A percentile compares a stretch with the other conserved stretches of the same genome.
Evolutionary conservation across 1,284 basidiomycete genomes (phyloP).

Genomic region (Thelephora terrestris): DNA sequence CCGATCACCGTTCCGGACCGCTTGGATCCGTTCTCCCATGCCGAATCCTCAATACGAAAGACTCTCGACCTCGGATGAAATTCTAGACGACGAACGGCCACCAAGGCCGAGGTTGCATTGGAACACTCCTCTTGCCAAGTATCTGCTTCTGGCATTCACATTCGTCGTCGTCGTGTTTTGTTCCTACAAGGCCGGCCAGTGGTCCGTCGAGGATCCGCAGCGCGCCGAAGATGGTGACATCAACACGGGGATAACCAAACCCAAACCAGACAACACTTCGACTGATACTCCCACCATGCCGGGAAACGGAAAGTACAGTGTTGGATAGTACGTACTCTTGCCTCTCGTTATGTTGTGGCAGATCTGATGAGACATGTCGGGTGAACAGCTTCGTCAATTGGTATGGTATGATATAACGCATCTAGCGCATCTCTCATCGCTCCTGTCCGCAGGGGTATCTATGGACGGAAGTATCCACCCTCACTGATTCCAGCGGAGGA

Average conservation of each 20-base stretch:
- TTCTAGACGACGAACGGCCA: no score
- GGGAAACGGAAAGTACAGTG: constrained; percentile 50
- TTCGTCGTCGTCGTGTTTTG: constrained; percentile 29
- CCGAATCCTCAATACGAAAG: no score
- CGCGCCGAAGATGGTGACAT: constrained; percentile 8
- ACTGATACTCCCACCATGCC: constrained; percentile 18
- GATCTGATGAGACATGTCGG: background rate
- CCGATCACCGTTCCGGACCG: no score
- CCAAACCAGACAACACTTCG: constrained; percentile 6
- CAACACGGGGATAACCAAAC: constrained; percentile 10
- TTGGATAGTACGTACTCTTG: constrained; percentile 58
- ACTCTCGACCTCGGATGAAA: no score
- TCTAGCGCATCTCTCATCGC: constrained; percentile 1
- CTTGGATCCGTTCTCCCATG: no score
- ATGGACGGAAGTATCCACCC: constrained; percentile 82
- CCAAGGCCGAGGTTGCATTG: no score
- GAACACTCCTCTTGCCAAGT: background rate
- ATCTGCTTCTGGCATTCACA: constrained; percentile 22
- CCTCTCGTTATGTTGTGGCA: background rate
- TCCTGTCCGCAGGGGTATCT: constrained; percentile 71
- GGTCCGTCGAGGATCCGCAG: constrained; percentile 20
- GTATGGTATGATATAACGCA: constrained; percentile 24
- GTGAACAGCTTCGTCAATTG: constrained; percentile 62
- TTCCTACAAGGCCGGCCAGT: constrained; percentile 37
- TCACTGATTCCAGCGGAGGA: constrained; percentile 70